Conservation (phyloP, 1,139 yeast species). For the Geotrichum klebahnii region DNA sequence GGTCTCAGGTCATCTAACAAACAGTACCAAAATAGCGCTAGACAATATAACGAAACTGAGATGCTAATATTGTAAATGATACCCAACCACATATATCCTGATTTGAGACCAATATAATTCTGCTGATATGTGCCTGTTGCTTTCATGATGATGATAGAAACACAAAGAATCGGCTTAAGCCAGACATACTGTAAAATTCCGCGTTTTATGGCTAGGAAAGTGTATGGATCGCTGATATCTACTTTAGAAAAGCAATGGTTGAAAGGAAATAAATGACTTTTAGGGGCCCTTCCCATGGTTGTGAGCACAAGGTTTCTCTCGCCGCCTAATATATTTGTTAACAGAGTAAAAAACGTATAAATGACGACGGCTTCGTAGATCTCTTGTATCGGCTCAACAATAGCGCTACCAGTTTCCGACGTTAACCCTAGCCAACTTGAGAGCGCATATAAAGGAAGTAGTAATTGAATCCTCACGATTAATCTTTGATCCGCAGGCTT, state of each 20-base stretch:
- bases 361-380: conserved; percentile 94
- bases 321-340: conserved; percentile 86
- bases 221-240: conserved; percentile 82
- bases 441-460: conserved; percentile 52
- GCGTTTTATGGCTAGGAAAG: conserved; percentile 71
- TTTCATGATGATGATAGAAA: conserved; percentile 52
- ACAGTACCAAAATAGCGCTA: conserved; percentile 91
- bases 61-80: conserved; percentile 75
- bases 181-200: conserved; percentile 92
- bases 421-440: conserved; percentile 57
- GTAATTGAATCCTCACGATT: conserved; percentile 69
- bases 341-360: conserved; percentile 80
- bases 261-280: conserved; percentile 57
- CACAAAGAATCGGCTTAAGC: conserved; percentile 78
- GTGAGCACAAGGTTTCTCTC: conserved; percentile 75
- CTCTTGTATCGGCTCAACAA: conserved; percentile 76
- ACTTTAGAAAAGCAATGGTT: conserved; percentile 53
- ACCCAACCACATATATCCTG: conserved; percentile 63
- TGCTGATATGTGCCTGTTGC: conserved; percentile 45
- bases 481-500: conserved; percentile 86
- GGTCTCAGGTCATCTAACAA: conserved; percentile 69
- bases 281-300: conserved; percentile 72
- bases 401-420: conserved; percentile 44
- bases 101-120: conserved; percentile 48
- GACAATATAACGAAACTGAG: conserved; percentile 71